Evolutionary conservation across 306 rosid species (phyloP), one percentile per base, ranked within the genome.

Genomic region (Oemleria cerasiformis): DNA sequence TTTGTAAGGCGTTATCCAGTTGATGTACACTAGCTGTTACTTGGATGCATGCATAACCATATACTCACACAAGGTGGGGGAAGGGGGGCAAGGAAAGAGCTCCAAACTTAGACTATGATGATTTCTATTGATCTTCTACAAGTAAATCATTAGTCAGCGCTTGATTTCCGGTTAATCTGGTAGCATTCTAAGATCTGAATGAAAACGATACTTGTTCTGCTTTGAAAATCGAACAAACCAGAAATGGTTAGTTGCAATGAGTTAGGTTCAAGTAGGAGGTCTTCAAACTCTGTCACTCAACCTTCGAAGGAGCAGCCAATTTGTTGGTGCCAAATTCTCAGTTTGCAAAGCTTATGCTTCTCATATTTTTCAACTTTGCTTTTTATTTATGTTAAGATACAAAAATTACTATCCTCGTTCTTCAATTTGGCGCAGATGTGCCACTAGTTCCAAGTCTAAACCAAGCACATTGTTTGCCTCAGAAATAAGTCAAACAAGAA

Each of bases 181-280:
- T 30, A 30, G 36, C 3, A 30, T 30, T 30, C 3, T 4, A 30
- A 30, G 36, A 30, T 2, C 36, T 30, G 36, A 30, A 83, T 54
- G 92, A 87, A 5, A 84, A 82, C 3, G 91, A 83, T 15, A 80
- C 51, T 34, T 83, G 86, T 65, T 68, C 86, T 45, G 86, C 82
- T 73, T 75, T 86, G 43, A 89, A 89, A 77, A 64, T 81, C 69
- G 81, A 79, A 73, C 83, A 81, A 63, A 71, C 53, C 71, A 81
- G 90, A 88, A 85, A 82, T 73, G 83, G 85, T 77, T 81, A 79
- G 81, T 78, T 60, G 76, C 20, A 19, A 65, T 54, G 72, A 44
- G 68, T 30, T 62, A 59, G 71, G 45, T 55, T 56, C 47, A 17
- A 54, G 73, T 39, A 41, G 44, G 69, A 40, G 56, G 78, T 21